Evolutionary conservation across 2,329 filamentous ascomycete species (phyloP), one percentile per base, ranked within the genome.

Genomic region (Colletotrichum sp.): DNA sequence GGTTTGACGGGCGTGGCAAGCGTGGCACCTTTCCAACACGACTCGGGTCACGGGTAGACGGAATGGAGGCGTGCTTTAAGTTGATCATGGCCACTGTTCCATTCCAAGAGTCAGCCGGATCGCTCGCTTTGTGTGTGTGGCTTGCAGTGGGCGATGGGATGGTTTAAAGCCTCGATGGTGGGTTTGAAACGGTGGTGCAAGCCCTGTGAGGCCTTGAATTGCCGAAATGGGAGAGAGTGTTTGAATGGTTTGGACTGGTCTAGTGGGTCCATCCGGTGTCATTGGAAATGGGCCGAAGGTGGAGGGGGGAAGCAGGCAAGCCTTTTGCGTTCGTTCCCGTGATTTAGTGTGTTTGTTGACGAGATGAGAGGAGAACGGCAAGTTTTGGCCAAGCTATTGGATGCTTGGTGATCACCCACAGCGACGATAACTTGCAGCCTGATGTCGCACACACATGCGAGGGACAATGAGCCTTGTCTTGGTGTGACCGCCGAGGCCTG

Each of bases 131-230:
- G 12, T 68, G 12, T 32, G 57, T 62, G n/a, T 18, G 49, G 28
- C 24, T n/a, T 69, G 64, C n/a, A 7, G 72, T 65, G 49, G 36
- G 70, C 39, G 26, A 39, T 70, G 68, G 49, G 71, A 52, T 26
- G 70, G 16, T 68, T 71, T 59, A 44, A 39, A 64, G 57, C 44
- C 57, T 21, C 18, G 49, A 74, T 28, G 59, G 62, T 44, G 62
- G 49, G 69, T 65, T 68, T 74, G 70, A 76, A 76, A 76, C 70
- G 49, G 21, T 49, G 44, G 39, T 49, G 49, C 28, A 74, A 69
- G 70, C 59, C 70, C 70, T 74, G 74, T 60, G 34, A 74, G 71
- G 65, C 39, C 74, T 69, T 74, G 59, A 65, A 18, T 76, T 69
- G 59, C 74, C 71, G 57, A 69, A 73, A 49, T 18, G 49, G 64